phyloP scores from a whole-genome alignment of 1,284 basidiomycete species.

The Cryptococcus sp. region DNA sequence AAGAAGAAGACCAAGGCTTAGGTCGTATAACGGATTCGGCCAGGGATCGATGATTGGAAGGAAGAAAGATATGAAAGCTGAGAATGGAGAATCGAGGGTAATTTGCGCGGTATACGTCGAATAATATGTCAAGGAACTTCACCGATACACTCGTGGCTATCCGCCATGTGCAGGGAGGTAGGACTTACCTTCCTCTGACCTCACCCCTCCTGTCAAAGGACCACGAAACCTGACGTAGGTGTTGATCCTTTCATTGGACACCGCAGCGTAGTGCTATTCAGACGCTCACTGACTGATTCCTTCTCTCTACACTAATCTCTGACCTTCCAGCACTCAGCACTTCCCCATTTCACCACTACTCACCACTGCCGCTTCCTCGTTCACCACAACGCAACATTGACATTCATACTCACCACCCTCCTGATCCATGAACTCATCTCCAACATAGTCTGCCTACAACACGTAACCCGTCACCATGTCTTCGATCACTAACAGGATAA shows the following conservation, averaged over 20 bases:
- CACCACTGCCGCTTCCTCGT: neutral
- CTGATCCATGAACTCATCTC: no score
- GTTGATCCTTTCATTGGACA: neutral
- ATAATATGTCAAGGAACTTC: no score
- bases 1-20: constrained; percentile 10
- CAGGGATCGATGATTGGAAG: neutral
- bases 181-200: no score
- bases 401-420: constrained; percentile 9
- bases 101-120: no score
- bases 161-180: no score
- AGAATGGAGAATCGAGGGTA: no score
- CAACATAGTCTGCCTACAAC: no score
- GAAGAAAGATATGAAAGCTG: neutral
- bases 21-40: neutral
- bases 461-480: neutral
- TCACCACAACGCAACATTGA: constrained; percentile 1
- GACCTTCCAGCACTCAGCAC: neutral
- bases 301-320: neutral
- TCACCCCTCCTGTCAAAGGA: no score
- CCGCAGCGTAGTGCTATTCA: no score
- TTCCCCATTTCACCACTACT: constrained; percentile 1
- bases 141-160: no score
- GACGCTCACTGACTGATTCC: no score
- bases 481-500: no score
- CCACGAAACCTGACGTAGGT: neutral